Base-by-base conservation (phyloP, 1,139 yeast species). In the Schwanniomyces etchellsii region DNA sequence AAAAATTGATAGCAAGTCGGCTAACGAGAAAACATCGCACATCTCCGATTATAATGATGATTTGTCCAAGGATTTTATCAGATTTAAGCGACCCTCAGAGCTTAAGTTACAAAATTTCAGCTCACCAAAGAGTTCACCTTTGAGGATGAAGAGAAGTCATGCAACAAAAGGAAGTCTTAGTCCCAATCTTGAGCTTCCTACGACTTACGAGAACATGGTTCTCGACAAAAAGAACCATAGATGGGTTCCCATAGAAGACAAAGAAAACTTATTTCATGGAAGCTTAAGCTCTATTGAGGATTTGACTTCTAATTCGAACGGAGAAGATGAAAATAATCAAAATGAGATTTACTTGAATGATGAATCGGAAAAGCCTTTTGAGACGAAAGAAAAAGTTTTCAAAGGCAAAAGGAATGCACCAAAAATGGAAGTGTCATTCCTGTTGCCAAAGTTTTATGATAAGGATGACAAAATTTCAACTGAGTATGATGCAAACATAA, bases 281-380 rank as follows among this genome's bases (percentile, higher is more conserved):
- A 63, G 67, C 26, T 52, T 69, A 29, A 70, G 64, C 34, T 63
- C 67, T 4, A 69, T 69, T 26, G 73, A 65, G 32, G 72, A 67
- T 42, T 55, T 69, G 34, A 44, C 12, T 5, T 10, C 29, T 5
- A 20, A 26, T 16, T 16, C 15, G 29, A 23, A 26, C 5, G 21
- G 20, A 10, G 11, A 17, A 15, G n/a, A n/a, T n/a, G n/a, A n/a
- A n/a, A n/a, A n/a, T n/a, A n/a, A n/a, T n/a, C n/a, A n/a, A n/a
- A n/a, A n/a, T n/a, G n/a, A n/a, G n/a, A n/a, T n/a, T n/a, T 14
- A 3, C 7, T 21, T 12, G 11, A 28, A n/a, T 14, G n/a, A 20
- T 23, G 10, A 28, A 25, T 14, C 16, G 21, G 14, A 22, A 6
- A n/a, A 18, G 21, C n/a, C 21, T 7, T 7, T 18, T 13, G 16